Base-by-base conservation (phyloP, 345 rosid species). In the Erodium maritimum region DNA sequence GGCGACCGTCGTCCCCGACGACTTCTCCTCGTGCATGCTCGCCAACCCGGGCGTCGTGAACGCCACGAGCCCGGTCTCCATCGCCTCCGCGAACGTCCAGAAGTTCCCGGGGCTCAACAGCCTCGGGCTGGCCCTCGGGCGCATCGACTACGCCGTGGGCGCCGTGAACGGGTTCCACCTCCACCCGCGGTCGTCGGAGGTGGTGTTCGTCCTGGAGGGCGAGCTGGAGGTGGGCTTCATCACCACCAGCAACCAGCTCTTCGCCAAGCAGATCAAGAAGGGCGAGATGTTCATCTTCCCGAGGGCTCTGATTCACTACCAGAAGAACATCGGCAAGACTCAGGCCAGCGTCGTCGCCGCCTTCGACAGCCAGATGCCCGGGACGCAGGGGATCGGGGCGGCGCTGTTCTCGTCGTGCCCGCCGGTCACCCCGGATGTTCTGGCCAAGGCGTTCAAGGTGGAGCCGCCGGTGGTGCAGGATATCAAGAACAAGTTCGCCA, bases 151-250 rank as follows among this genome's bases (percentile, higher is more conserved):
- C 21, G 70, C 67, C 19, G 70, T 70, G 1, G 70, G 60, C 11
- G 74, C 67, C 8, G 48, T 70, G 7, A 70, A 65, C 52, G 70
- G 70, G 14, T 70, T 70, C 20, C 74, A 70, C 67, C 61, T 67
- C 4, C 74, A 70, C 22, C 74, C 74, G 21, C 74, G 74, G 7
- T 70, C 74, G 63, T 23, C 67, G 1, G 74, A 70, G 67, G 50
- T 65, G 7, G 45, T 70, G 18, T 70, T 37, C 9, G 74, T 70
- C 50, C 70, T 70, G 0, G 64, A 61, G 17, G 74, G 74, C 19
- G 18, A 58, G 11, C 66, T 70, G 1, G 64, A 65, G 22, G 74
- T 65, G 1, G 74, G 74, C 1, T 70, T 70, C 67, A 54, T 70
- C 57, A 70, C 74, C 60, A 70, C 74, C 50, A 29, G 57, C 11